A percentile compares a stretch with the other conserved stretches of the same genome.
Evolutionary conservation across 768 basidiomycete genomes (phyloP).

Genomic region (Termitomyces sp.): DNA sequence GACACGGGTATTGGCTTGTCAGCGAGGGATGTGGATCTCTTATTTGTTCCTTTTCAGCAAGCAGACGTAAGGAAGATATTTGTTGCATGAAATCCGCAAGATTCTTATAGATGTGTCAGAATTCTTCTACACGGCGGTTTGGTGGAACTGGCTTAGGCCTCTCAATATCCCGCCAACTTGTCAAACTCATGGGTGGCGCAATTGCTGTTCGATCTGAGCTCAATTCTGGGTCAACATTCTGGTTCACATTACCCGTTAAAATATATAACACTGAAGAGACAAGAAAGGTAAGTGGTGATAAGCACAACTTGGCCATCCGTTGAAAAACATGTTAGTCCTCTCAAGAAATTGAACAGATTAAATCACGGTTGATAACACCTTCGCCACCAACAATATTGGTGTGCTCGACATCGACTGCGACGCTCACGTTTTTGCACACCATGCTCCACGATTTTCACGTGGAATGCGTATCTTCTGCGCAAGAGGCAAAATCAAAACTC

Average conservation of each 20-base stretch:
- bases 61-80: slow-evolving; percentile 41
- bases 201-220: slow-evolving; percentile 66
- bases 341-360: slow-evolving; percentile 41
- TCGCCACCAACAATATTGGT: slow-evolving; percentile 45
- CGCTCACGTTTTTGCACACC: slow-evolving; percentile 45
- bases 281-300: slow-evolving; percentile 34
- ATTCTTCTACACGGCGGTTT: slow-evolving; percentile 69
- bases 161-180: slow-evolving; percentile 68
- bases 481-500: slow-evolving; percentile 40
- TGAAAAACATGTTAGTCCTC: slow-evolving; percentile 27
- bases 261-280: slow-evolving; percentile 51
- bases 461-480: slow-evolving; percentile 33
- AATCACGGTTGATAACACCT: slow-evolving; percentile 39
- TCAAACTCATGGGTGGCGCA: slow-evolving; percentile 70
- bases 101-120: slow-evolving; percentile 22
- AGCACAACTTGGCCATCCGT: not conserved
- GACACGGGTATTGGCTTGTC: slow-evolving; percentile 73
- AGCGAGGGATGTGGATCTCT: slow-evolving; percentile 54
- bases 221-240: slow-evolving; percentile 61
- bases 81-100: not conserved
- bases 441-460: slow-evolving; percentile 54
- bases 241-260: slow-evolving; percentile 69
- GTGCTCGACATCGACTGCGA: slow-evolving; percentile 54
- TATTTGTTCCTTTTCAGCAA: slow-evolving; percentile 75
- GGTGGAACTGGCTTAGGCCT: slow-evolving; percentile 76